These are phyloP conservation scores for Nidula niveotomentosa DNA, from an alignment of 1,284 basidiomycete genomes.

Conservation along the genomic window DNA sequence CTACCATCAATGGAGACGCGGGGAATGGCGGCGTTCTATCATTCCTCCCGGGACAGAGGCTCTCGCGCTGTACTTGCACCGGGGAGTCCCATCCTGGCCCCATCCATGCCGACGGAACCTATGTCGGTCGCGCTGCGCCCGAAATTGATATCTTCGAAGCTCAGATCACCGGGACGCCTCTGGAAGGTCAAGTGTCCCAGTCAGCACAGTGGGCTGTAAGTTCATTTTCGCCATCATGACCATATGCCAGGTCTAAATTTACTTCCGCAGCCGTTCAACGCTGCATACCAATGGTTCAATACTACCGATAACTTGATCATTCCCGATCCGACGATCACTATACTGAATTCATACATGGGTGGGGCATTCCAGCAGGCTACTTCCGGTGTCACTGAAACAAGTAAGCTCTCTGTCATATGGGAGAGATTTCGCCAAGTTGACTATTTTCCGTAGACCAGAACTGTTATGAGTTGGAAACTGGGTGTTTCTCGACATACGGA, in stretches of 20 bases:
- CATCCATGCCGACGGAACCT: conserved; percentile 55
- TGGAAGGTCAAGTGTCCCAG: conserved; percentile 61
- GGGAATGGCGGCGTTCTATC: conserved; percentile 41
- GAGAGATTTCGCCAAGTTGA: background rate
- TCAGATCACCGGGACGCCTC: conserved; percentile 39
- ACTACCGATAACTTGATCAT: conserved; percentile 50
- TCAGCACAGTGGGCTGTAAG: conserved; percentile 72
- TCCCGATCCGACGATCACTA: conserved; percentile 41
- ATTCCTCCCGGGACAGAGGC: conserved; percentile 76
- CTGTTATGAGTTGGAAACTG: conserved; percentile 47
- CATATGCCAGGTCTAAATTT: no score
- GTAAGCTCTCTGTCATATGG: conserved; percentile 28
- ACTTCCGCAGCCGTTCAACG: conserved; percentile 53
- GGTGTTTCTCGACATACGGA: conserved; percentile 50
- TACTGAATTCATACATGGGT: conserved; percentile 57
- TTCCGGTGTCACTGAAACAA: conserved; percentile 51
- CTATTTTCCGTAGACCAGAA: conserved; percentile 30
- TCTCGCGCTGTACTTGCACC: conserved; percentile 80
- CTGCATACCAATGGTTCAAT: conserved; percentile 52
- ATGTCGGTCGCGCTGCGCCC: conserved; percentile 74
- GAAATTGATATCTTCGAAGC: conserved; percentile 86
- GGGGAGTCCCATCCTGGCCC: conserved; percentile 81
- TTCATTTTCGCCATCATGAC: conserved; percentile 7
- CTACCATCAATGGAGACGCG: conserved; percentile 48
- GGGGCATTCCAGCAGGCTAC: conserved; percentile 69